Percentiles rank a stretch among this genome's conserved stretches.
These are phyloP conservation scores for Cyclotella choctawhatcheeana DNA, from an alignment of 108 stramenopile species.

Conservation along the genomic window DNA sequence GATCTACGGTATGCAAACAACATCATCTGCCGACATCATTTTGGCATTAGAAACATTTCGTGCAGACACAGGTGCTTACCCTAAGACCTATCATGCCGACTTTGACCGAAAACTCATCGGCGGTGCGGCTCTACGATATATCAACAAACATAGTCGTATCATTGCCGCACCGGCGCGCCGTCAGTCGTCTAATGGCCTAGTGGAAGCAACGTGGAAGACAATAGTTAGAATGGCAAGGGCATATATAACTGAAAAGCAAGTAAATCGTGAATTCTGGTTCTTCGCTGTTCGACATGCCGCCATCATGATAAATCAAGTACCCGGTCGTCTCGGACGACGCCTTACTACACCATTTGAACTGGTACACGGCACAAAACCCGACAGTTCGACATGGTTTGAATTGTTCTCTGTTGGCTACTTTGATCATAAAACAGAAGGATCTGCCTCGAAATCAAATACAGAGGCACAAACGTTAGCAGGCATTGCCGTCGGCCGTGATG, in stretches of 20 bases:
- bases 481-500: slow-evolving; percentile 15
- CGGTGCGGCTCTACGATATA: slow-evolving; percentile 7
- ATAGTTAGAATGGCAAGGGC: slow-evolving; percentile 15
- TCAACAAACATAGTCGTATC: background rate
- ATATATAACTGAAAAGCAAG: slow-evolving; percentile 28
- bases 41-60: slow-evolving; percentile 2
- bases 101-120: slow-evolving; percentile 26
- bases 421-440: background rate
- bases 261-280: slow-evolving; percentile 24
- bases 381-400: slow-evolving; percentile 20
- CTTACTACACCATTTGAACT: slow-evolving; percentile 29
- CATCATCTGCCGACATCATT: slow-evolving; percentile 4
- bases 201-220: slow-evolving; percentile 18
- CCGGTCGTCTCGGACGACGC: slow-evolving; percentile 1
- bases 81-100: slow-evolving; percentile 18
- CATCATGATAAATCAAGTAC: slow-evolving; percentile 20
- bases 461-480: slow-evolving; percentile 16
- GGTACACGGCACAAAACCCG: slow-evolving; percentile 15
- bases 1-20: background rate
- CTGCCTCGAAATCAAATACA: background rate
- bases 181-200: slow-evolving; percentile 30
- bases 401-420: slow-evolving; percentile 28
- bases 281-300: slow-evolving; percentile 14
- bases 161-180: slow-evolving; percentile 23
- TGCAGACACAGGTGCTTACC: background rate